Evolutionary conservation across 2,329 filamentous ascomycete species (phyloP), one percentile per base, ranked within the genome.

Genomic region (Colletotrichum karsti): DNA sequence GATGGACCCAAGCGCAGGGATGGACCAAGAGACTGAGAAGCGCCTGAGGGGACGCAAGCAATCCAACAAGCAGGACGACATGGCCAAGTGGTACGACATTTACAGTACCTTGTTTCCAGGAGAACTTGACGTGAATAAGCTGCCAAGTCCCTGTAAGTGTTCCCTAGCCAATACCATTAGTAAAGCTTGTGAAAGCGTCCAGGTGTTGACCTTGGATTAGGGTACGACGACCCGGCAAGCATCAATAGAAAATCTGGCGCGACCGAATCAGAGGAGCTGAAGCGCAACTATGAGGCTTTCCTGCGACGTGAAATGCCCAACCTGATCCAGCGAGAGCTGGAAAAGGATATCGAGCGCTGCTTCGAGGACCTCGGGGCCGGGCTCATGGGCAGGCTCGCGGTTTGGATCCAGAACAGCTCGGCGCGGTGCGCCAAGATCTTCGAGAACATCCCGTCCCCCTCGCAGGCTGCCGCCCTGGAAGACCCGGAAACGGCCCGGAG

Each of bases 41-140:
- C 73, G 66, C 1, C 64, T 82, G 3, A 75, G 74, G 10, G 78
- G n/a, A n/a, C n/a, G n/a, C n/a, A n/a, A 76, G 72, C n/a, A n/a
- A n/a, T n/a, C n/a, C n/a, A 42, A 72, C 67, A 33, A 62, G 71
- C 35, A 69, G 68, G 72, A 65, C 4, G 79, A 79, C 33, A 72
- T 74, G 7, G 75, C 77, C 28, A 80, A 78, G 44, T 82, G 81
- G 81, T 71, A 70, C n/a, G 76, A 79, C 42, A 74, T 80, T 8
- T 82, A 79, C 65, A 72, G 73, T 9, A 69, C 79, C 0, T 67
- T 82, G 0, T 82, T 82, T 41, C 74, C 72, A 2, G 75, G 60
- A 22, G 55, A 39, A 7, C 42, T 58, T 41, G 65, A 72, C 26
- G 7, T 37, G 5, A 7, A 30, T 3, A 30, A 59, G 2, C 39